Base-by-base conservation (phyloP, 129 eudicot genomes). In the Gnaphalium uliginosum region DNA sequence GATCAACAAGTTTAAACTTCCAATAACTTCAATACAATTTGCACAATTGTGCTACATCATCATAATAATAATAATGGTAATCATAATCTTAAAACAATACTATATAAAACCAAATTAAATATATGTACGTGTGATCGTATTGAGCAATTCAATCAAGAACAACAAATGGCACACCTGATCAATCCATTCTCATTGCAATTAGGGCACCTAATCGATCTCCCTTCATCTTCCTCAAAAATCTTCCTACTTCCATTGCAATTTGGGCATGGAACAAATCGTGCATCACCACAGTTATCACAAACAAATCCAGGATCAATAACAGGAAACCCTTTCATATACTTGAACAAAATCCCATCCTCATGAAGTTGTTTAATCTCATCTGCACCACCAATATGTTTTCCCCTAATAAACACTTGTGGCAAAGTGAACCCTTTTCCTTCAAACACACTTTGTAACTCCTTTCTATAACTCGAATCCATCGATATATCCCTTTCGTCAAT, bases 401-500 rank as follows among this genome's bases (percentile, higher is more conserved):
- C 97, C 24, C 86, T 70, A 0, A 90, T 70, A 39, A 94, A 94
- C 54, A 94, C 83, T 85, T 89, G 93, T 0, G 98, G 98, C 86
- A 94, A 81, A 75, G 81, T 82, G 50, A 84, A 79, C 18, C 85
- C 87, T 82, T 82, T 87, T 15, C 88, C 97, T 25, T 80, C 82
- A 77, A 89, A 80, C 68, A 84, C 96, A 60, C 72, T 74, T 64
- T 94, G 88, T 76, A 94, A 72, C 75, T 90, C 98, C 68, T 78
- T 84, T 79, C 83, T 94, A 72, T 85, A 94, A 8, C 78, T 83
- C 0, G 90, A 79, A 84, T 94, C 98, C 98, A 94, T 94, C 0
- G 98, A 94, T 24, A 87, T 91, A 63, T 94, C 98, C 63, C 87
- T 87, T 71, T 94, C 98, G n/a, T 94, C 98, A 0, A 90, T 83